Evolutionary conservation across 345 rosid genomes (phyloP).

Genomic region (Sapria himalayana): DNA sequence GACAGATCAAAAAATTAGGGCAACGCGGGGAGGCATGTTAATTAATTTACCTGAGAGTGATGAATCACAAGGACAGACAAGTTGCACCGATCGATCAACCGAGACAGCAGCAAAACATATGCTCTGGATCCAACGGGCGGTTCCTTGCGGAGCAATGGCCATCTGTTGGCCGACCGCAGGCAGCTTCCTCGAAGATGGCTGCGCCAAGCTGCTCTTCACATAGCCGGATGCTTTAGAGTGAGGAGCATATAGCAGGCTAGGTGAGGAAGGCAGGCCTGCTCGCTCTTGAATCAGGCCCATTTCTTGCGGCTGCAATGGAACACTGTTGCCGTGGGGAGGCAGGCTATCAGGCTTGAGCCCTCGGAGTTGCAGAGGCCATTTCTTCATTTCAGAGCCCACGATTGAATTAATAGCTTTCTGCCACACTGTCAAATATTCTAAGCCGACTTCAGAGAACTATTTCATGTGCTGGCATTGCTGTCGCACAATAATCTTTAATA

Average conservation of each 20-base stretch:
- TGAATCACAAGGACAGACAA: slow-evolving; percentile 62
- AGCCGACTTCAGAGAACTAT: too few species aligned
- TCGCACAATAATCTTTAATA: too few species aligned
- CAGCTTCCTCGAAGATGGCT: slow-evolving; percentile 59
- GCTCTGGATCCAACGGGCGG: slow-evolving; percentile 95
- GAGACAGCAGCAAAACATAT: slow-evolving; percentile 75
- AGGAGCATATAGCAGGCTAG: slow-evolving; percentile 60
- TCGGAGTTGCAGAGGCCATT: slow-evolving; percentile 86
- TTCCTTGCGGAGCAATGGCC: slow-evolving; percentile 58
- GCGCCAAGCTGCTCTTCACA: slow-evolving; percentile 78
- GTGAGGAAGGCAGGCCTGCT: slow-evolving; percentile 60
- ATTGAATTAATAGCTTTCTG: slow-evolving; percentile 88
- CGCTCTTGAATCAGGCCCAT: slow-evolving; percentile 87
- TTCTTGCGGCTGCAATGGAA: slow-evolving; percentile 77
- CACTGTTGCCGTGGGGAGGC: slow-evolving; percentile 43
- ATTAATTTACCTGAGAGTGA: slow-evolving; percentile 53
- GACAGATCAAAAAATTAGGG: too few species aligned
- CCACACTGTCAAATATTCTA: slow-evolving; percentile 75
- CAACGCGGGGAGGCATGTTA: too few species aligned
- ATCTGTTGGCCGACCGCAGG: slow-evolving; percentile 43
- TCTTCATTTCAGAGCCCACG: slow-evolving; percentile 78
- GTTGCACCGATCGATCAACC: slow-evolving; percentile 64
- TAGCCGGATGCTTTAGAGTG: slow-evolving; percentile 68
- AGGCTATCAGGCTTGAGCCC: slow-evolving; percentile 71
- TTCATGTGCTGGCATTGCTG: too few species aligned